These are phyloP conservation scores for Penicillium soppii DNA, from an alignment of 495 filamentous ascomycete species.

Conservation along the genomic window DNA sequence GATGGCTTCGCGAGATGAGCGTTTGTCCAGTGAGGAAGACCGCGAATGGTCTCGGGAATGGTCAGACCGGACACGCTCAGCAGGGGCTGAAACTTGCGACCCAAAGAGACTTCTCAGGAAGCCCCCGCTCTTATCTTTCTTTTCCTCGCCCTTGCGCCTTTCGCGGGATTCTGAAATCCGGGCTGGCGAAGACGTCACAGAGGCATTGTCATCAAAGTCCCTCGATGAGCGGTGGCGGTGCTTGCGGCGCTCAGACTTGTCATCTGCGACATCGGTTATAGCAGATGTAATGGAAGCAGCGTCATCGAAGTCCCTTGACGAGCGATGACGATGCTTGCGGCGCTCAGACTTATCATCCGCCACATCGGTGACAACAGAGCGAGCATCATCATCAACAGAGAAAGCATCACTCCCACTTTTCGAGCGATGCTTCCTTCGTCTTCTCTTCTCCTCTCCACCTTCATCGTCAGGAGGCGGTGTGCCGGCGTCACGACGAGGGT, in stretches of 20 bases:
- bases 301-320: constrained; percentile 31
- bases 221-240: constrained; percentile 23
- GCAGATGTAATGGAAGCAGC: constrained; percentile 24
- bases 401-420: constrained; percentile 5
- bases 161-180: constrained; percentile 27
- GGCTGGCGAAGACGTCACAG: constrained; percentile 36
- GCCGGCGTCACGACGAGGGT: constrained; percentile 11
- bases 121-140: constrained; percentile 34
- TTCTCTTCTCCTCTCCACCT: constrained; percentile 16
- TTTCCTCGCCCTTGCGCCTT: constrained; percentile 29
- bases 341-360: constrained; percentile 17
- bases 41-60: constrained; percentile 12
- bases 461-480: constrained; percentile 6
- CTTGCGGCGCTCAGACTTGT: constrained; percentile 18
- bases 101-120: constrained; percentile 42
- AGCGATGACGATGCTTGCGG: constrained; percentile 24
- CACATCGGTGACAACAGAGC: constrained; percentile 13
- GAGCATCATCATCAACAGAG: constrained; percentile 7
- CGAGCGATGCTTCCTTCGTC: constrained; percentile 18
- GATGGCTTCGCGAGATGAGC: constrained; percentile 34
- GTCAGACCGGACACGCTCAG: constrained; percentile 29
- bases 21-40: constrained; percentile 36
- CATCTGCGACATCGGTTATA: constrained; percentile 16
- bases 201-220: constrained; percentile 31
- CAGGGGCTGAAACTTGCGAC: constrained; percentile 34